Percentiles rank a stretch among this genome's conserved stretches.
These are phyloP conservation scores for Nakaseomyces bracarensis DNA, from an alignment of 1,139 yeast species.

Conservation along the genomic window DNA sequence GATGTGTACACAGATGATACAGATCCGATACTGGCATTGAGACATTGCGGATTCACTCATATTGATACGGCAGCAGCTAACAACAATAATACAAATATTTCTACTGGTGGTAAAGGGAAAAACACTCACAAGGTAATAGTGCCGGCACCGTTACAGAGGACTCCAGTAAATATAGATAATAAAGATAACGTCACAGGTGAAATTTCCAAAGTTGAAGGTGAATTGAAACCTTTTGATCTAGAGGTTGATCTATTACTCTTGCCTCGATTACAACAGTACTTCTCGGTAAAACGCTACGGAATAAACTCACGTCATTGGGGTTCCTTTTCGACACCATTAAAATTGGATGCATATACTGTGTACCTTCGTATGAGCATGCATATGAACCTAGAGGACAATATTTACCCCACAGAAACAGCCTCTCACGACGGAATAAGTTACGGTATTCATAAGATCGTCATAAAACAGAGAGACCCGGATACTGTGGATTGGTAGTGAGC, in stretches of 20 bases:
- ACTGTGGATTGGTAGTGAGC: slow-evolving; percentile 8
- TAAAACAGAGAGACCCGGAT: slow-evolving; percentile 15
- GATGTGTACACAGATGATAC: slow-evolving; percentile 90
- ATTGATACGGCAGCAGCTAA: slow-evolving; percentile 30
- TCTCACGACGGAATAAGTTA: slow-evolving; percentile 30
- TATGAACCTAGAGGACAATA: slow-evolving; percentile 2
- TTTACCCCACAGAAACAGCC: slow-evolving; percentile 8
- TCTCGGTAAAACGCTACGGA: slow-evolving; percentile 58
- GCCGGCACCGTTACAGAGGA: slow-evolving; percentile 20
- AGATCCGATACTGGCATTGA: slow-evolving; percentile 64
- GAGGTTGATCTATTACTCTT: slow-evolving; percentile 62
- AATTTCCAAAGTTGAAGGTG: slow-evolving; percentile 20
- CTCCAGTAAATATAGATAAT: slow-evolving; percentile 32
- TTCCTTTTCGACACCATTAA: slow-evolving; percentile 16
- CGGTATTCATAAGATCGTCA: slow-evolving; percentile 23
- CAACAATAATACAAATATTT: neutral
- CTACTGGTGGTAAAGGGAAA: slow-evolving; percentile 10
- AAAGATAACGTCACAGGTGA: slow-evolving; percentile 28
- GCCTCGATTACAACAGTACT: slow-evolving; percentile 57
- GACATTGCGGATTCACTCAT: slow-evolving; percentile 63
- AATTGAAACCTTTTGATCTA: slow-evolving; percentile 40
- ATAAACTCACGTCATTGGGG: slow-evolving; percentile 70
- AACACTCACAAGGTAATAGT: neutral
- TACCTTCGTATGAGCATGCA: slow-evolving; percentile 9
- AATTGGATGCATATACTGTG: slow-evolving; percentile 1